A percentile compares a stretch with the other conserved stretches of the same genome.
These are phyloP conservation scores for Pulveroboletus sp. DNA, from an alignment of 1,284 basidiomycete genomes.

Conservation along the genomic window DNA sequence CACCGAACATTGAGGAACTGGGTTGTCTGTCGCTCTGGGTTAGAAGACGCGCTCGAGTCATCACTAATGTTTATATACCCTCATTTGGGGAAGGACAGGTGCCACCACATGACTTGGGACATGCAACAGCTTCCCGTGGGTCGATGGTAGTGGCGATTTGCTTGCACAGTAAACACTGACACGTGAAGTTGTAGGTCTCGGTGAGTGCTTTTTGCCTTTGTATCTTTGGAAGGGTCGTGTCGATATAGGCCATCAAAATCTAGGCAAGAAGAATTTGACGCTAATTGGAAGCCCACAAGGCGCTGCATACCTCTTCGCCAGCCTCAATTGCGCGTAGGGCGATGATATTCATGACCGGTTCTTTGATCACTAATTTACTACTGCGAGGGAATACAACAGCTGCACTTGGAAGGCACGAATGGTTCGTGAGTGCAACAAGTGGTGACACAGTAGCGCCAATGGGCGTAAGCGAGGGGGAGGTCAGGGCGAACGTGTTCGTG, in stretches of 20 bases:
- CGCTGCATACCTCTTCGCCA: conserved; percentile 70
- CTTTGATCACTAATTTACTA: conserved; percentile 40
- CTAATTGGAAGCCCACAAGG: no score
- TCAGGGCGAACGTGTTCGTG: conserved; percentile 87
- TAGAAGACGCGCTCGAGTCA: not conserved
- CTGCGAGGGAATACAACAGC: conserved; percentile 83
- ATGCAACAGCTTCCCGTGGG: conserved; percentile 67
- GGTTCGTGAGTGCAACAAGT: conserved; percentile 80
- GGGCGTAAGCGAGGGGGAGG: conserved; percentile 71
- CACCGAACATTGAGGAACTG: conserved; percentile 52
- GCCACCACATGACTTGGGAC: conserved; percentile 66
- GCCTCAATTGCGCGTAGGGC: conserved; percentile 63
- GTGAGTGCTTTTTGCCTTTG: conserved; percentile 60
- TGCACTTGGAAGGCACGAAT: conserved; percentile 89
- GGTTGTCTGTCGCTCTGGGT: conserved; percentile 42
- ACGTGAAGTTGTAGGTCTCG: conserved; percentile 82
- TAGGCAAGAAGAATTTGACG: conserved; percentile 29
- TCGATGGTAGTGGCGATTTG: conserved; percentile 46
- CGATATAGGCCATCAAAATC: conserved; percentile 81
- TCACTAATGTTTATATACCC: conserved; percentile 44
- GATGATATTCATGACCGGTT: conserved; percentile 72
- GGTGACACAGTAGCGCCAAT: conserved; percentile 84
- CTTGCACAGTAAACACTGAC: conserved; percentile 67
- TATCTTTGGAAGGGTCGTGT: conserved; percentile 67
- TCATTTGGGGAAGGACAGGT: conserved; percentile 56